These are phyloP conservation scores for Rhodotorula babjevae DNA, from an alignment of 768 basidiomycete genomes.

Conservation along the genomic window DNA sequence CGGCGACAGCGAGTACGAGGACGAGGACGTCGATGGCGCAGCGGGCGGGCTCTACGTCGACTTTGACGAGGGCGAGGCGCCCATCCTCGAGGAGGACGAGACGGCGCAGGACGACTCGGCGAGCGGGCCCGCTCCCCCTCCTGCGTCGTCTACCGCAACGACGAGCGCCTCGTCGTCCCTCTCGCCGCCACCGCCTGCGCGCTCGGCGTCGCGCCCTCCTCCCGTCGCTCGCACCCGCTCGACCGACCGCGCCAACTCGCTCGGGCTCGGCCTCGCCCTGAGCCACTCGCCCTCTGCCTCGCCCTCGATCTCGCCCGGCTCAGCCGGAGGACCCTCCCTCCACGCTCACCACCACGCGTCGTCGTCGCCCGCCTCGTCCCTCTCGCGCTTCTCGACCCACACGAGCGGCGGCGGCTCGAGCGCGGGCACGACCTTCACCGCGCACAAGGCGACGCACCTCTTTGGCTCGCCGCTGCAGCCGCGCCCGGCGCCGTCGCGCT, in stretches of 20 bases:
- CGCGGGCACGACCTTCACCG: slow-evolving; percentile 33
- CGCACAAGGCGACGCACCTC: slow-evolving; percentile 41
- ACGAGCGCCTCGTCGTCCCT: too few relatives aligned
- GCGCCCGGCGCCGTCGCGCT: background rate
- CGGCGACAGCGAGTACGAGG: slow-evolving; percentile 4
- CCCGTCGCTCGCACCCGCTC: background rate
- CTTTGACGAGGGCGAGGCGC: slow-evolving; percentile 3
- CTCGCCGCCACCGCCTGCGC: too few relatives aligned
- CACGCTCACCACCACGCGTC: background rate
- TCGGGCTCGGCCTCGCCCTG: too few relatives aligned
- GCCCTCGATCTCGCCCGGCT: background rate
- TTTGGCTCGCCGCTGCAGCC: slow-evolving; percentile 40
- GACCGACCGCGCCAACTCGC: background rate
- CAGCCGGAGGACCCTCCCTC: too few relatives aligned
- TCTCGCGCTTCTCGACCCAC: slow-evolving; percentile 6
- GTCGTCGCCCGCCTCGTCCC: slow-evolving; percentile 9
- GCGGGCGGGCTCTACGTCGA: slow-evolving; percentile 1
- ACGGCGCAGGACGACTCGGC: background rate
- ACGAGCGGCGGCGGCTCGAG: background rate
- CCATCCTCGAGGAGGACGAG: background rate
- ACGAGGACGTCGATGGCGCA: slow-evolving; percentile 10
- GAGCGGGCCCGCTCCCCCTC: background rate
- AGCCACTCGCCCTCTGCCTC: too few relatives aligned
- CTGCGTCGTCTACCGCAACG: too few relatives aligned
- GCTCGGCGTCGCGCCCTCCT: background rate